These are phyloP conservation scores for Globisporangium rhizosaccharum DNA, from an alignment of 352 stramenopile species.

Conservation along the genomic window DNA sequence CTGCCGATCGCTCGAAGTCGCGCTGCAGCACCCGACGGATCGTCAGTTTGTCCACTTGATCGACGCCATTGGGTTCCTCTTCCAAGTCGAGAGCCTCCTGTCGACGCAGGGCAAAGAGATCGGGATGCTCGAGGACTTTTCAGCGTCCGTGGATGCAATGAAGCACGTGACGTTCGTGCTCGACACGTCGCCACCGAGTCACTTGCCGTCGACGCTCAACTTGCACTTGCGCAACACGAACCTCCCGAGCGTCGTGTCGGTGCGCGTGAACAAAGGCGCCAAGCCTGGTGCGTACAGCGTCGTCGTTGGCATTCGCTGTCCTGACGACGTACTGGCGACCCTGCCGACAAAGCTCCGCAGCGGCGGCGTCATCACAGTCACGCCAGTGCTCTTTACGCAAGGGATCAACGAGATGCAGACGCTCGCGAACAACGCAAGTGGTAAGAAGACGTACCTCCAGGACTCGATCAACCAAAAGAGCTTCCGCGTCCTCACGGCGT, in stretches of 20 bases:
- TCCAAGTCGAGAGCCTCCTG: constrained; percentile 90
- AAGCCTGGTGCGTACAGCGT: constrained; percentile 36
- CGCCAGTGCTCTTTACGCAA: constrained; percentile 65
- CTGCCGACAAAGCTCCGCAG: constrained; percentile 47
- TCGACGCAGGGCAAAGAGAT: constrained; percentile 94
- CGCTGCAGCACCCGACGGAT: constrained; percentile 59
- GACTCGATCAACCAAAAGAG: constrained; percentile 76
- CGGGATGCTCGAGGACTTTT: constrained; percentile 93
- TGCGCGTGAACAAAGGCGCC: constrained; percentile 51
- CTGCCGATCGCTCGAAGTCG: constrained; percentile 60
- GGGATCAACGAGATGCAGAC: constrained; percentile 84
- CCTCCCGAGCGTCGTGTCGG: constrained; percentile 68
- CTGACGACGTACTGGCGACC: constrained; percentile 23
- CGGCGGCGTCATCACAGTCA: constrained; percentile 47
- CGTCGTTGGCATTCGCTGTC: constrained; percentile 54
- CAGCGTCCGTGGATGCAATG: constrained; percentile 70
- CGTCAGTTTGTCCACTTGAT: constrained; percentile 53
- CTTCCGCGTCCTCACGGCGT: constrained; percentile 45
- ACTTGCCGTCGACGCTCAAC: constrained; percentile 67
- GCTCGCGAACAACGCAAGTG: constrained; percentile 61
- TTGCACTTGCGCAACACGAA: constrained; percentile 71
- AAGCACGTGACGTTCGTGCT: constrained; percentile 64
- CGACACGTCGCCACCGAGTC: constrained; percentile 49
- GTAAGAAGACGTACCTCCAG: constrained; percentile 64
- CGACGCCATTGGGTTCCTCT: constrained; percentile 70